Base-by-base conservation (phyloP, 2,329 filamentous ascomycete species). In the Ceratocystis cacaofunesta region DNA sequence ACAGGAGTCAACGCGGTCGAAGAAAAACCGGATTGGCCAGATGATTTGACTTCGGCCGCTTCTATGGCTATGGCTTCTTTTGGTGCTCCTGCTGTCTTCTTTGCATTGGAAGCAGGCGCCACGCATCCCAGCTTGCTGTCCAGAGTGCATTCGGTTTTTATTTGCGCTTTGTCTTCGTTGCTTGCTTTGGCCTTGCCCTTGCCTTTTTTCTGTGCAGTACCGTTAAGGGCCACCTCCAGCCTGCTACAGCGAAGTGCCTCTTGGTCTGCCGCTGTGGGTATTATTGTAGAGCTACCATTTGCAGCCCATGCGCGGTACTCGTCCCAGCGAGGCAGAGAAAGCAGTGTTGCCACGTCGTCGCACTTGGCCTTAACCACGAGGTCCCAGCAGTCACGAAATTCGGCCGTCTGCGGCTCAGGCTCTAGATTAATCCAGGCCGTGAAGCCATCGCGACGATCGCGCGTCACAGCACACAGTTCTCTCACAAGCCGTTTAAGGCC, bases 401-500 rank as follows among this genome's bases (percentile, higher is more conserved):
- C 91, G 69, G 84, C 86, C 22, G 89, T 87, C 55, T 86, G 82
- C 0, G 94, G 94, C 69, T 90, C 89, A 0, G 89, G 80, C 68
- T 96, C 91, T 64, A 90, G 84, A 75, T 97, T 97, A 75, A 99
- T 89, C 90, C 92, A 99, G 62, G 95, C 87, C 0, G 92, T 90
- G 67, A 96, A 83, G 0, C 92, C 92, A 70, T 95, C 89, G 69
- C 84, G 85, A 65, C 90, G 85, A 71, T 87, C 85, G 68, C 92
- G 83, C n/a, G 95, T 89, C 41, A 90, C 86, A 62, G 86, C 85
- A 74, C 91, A 96, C 82, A 97, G 85, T 74, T 96, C 92, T 73
- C 89, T 89, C 67, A 92, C 91, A 66, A 99, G 87, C 64, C 92
- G 84, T 68, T 89, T 85, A 55, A 96, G 91, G 7, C 94, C 94